Percentiles rank a stretch among this genome's conserved stretches.
Conservation (phyloP, 257 asterid genomes). For the Leptodermis oblonga region DNA sequence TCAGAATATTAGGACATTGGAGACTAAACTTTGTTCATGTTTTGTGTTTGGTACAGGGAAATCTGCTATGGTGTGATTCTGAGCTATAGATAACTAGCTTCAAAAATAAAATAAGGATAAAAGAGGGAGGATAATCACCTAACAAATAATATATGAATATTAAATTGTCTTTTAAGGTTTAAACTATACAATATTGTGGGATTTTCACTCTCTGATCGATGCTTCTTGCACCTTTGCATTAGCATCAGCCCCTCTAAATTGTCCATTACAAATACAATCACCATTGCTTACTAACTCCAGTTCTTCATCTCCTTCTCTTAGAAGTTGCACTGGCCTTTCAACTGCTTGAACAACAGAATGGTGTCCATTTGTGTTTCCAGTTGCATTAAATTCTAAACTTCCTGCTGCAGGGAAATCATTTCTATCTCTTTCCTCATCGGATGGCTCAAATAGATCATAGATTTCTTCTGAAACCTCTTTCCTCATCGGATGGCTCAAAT, state of each 20-base stretch:
- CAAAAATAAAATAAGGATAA: too few relatives aligned
- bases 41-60: too few relatives aligned
- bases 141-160: too few relatives aligned
- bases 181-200: too few relatives aligned
- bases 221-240: slow-evolving; percentile 28
- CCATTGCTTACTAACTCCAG: slow-evolving; percentile 18
- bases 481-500: too few relatives aligned
- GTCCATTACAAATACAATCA: slow-evolving; percentile 24
- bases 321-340: slow-evolving; percentile 27
- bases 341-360: slow-evolving; percentile 12
- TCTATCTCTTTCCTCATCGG: slow-evolving; percentile 33
- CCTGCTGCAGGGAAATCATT: slow-evolving; percentile 14
- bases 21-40: too few relatives aligned
- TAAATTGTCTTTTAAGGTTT: too few relatives aligned
- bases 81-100: too few relatives aligned
- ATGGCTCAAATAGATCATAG: slow-evolving; percentile 29
- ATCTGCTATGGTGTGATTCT: too few relatives aligned
- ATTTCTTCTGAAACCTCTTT: slow-evolving; percentile 21
- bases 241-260: slow-evolving; percentile 23
- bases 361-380: slow-evolving; percentile 22
- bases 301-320: slow-evolving; percentile 25
- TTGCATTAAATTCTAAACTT: slow-evolving; percentile 18
- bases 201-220: slow-evolving; percentile 19
- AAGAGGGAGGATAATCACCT: too few relatives aligned
- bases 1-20: too few relatives aligned